Percentiles rank a stretch among this genome's conserved stretches.
phyloP scores from a whole-genome alignment of 805 yeast species.

The Candida arabinofermentans region DNA sequence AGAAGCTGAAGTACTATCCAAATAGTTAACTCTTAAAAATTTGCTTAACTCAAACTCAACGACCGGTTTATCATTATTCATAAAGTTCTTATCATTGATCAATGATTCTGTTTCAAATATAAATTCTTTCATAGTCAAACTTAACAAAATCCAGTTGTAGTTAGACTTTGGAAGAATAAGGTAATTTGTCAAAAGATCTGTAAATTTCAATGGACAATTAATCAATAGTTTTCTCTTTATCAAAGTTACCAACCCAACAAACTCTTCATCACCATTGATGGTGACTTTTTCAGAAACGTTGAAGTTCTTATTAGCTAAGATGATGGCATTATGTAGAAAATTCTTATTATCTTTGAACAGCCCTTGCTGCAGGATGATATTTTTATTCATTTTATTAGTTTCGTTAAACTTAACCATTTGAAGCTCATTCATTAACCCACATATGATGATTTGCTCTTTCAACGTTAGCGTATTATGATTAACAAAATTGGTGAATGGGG shows the following conservation, averaged over 20 bases:
- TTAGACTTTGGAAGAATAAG: conserved; percentile 37
- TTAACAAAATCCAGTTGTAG: conserved; percentile 42
- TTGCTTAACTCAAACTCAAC: conserved; percentile 23
- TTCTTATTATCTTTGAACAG: conserved; percentile 34
- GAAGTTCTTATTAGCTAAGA: conserved; percentile 44
- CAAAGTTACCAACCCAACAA: conserved; percentile 35
- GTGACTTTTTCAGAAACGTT: conserved; percentile 23
- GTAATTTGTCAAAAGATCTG: conserved; percentile 46
- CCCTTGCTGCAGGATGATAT: conserved; percentile 21
- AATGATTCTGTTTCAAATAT: conserved; percentile 23
- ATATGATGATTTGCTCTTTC: conserved; percentile 25
- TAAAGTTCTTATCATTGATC: conserved; percentile 17
- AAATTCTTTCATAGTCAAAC: conserved; percentile 46
- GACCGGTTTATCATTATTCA: conserved; percentile 23
- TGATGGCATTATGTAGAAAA: conserved; percentile 49
- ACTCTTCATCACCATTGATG: conserved; percentile 19
- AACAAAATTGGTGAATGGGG: conserved; percentile 15
- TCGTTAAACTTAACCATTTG: conserved; percentile 29
- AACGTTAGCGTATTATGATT: conserved; percentile 16
- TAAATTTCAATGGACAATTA: conserved; percentile 45
- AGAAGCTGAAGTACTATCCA: conserved; percentile 14
- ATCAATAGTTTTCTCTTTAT: conserved; percentile 46
- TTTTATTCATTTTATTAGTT: conserved; percentile 21
- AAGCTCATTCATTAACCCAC: conserved; percentile 31
- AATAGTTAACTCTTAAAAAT: conserved; percentile 10